A percentile compares a stretch with the other conserved stretches of the same genome.
phyloP scores from a whole-genome alignment of 805 yeast species.

The Metschnikowia borealis region DNA sequence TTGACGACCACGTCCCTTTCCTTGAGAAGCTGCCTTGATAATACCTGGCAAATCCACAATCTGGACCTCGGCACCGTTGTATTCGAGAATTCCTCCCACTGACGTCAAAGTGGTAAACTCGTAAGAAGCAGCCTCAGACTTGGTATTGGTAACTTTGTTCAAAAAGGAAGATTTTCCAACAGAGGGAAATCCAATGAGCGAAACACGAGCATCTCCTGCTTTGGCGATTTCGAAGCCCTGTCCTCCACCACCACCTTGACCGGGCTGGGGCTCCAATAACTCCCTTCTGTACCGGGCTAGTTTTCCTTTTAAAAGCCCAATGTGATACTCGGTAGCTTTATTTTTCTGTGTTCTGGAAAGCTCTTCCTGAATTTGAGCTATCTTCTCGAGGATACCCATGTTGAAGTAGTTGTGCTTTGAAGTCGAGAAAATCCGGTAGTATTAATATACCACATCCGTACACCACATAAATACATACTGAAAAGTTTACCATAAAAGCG shows the following conservation, averaged over 20 bases:
- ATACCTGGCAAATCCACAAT: conserved; percentile 98
- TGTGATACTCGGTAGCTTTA: conserved; percentile 96
- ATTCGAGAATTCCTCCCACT: conserved; percentile 92
- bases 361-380: conserved; percentile 86
- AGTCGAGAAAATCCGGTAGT: background rate
- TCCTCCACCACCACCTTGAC: conserved; percentile 69
- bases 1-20: conserved; percentile 96
- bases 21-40: conserved; percentile 93
- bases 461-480: background rate
- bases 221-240: conserved; percentile 92
- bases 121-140: conserved; percentile 91
- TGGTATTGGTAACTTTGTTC: conserved; percentile 86
- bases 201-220: conserved; percentile 95
- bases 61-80: conserved; percentile 95
- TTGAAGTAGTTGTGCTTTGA: background rate
- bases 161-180: conserved; percentile 94
- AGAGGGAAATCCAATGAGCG: conserved; percentile 94
- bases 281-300: conserved; percentile 90
- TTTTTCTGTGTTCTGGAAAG: conserved; percentile 94
- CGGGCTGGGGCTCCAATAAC: conserved; percentile 84
- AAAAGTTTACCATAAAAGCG: background rate
- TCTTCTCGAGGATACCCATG: conserved; percentile 53
- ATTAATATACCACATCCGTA: conserved; percentile 10
- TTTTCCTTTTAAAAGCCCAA: conserved; percentile 91
- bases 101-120: conserved; percentile 95